Evolutionary conservation across 1,139 yeast genomes (phyloP).

Genomic region (Petasospora rhodanensis): DNA sequence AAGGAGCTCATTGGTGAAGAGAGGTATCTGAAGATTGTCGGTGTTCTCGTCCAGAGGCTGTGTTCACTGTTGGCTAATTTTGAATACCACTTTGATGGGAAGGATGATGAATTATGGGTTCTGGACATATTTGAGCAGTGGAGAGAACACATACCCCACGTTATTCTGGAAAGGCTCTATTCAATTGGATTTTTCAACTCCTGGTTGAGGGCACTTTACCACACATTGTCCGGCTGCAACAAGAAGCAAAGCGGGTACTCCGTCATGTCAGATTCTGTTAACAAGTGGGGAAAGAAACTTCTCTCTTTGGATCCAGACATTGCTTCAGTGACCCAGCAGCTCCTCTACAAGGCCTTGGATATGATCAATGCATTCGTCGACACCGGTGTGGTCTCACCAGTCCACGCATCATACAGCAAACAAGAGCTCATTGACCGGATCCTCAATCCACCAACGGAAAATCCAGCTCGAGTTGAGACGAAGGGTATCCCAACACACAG

Average conservation of each 20-base stretch:
- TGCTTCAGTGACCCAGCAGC: no score
- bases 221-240: conserved; percentile 11
- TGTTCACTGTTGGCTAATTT: conserved; percentile 21
- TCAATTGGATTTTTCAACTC: conserved; percentile 25
- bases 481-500: conserved; percentile 29
- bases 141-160: conserved; percentile 15
- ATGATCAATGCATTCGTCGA: conserved; percentile 32
- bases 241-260: conserved; percentile 14
- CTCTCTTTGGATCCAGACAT: no score
- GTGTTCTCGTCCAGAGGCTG: no score
- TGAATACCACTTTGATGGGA: conserved; percentile 2
- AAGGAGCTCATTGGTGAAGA: conserved; percentile 34
- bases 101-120: conserved; percentile 8
- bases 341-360: conserved; percentile 27
- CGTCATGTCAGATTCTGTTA: conserved; percentile 4
- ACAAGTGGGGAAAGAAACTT: conserved; percentile 6
- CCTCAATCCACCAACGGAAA: background rate
- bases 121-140: conserved; percentile 27
- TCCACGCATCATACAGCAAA: conserved; percentile 4
- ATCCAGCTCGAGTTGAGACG: conserved; percentile 1
- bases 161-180: conserved; percentile 19
- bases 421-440: conserved; percentile 1
- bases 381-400: conserved; percentile 10
- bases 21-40: conserved; percentile 25
- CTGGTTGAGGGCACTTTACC: conserved; percentile 22